Evolutionary conservation across 2,329 filamentous ascomycete genomes (phyloP).

Genomic region (Fusarium sarcochroum): DNA sequence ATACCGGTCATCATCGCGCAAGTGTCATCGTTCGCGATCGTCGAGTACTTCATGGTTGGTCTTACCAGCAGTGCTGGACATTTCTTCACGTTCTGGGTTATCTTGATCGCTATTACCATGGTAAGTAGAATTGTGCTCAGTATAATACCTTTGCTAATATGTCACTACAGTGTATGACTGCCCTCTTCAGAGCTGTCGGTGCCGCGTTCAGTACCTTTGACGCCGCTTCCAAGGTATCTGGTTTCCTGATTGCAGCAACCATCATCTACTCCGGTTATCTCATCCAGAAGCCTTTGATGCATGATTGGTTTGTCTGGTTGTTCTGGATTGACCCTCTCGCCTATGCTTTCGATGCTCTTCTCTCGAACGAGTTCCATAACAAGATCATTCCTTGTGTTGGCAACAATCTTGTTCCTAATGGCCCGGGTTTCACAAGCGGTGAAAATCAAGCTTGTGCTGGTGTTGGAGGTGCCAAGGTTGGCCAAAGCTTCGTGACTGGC

Average conservation of each 20-base stretch:
- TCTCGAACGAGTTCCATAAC: conserved; percentile 78
- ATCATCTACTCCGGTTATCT: conserved; percentile 76
- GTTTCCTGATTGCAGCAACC: conserved; percentile 63
- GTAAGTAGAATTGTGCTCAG: conserved; percentile 49
- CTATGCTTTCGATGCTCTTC: conserved; percentile 77
- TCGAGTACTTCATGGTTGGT: conserved; percentile 75
- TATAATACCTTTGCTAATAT: neutral
- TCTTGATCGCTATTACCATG: conserved; percentile 66
- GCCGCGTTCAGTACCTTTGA: conserved; percentile 70
- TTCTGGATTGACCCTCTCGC: conserved; percentile 77
- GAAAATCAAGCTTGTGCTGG: conserved; percentile 68
- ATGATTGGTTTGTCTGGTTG: conserved; percentile 74
- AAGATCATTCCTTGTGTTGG: conserved; percentile 66
- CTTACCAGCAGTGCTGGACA: conserved; percentile 63
- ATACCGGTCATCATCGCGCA: conserved; percentile 71
- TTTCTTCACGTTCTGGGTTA: conserved; percentile 74
- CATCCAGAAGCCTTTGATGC: conserved; percentile 73
- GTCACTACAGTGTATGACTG: conserved; percentile 64
- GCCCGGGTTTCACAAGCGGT: conserved; percentile 61
- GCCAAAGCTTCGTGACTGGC: conserved; percentile 65
- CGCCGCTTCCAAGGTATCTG: conserved; percentile 70
- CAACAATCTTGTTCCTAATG: conserved; percentile 65
- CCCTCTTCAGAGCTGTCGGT: conserved; percentile 69
- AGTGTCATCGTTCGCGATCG: conserved; percentile 68
- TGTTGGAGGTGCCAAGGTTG: conserved; percentile 67